A percentile compares a stretch with the other conserved stretches of the same genome.
Conservation (phyloP, 2,329 filamentous ascomycete genomes). For the Dothiorella sarmentorum region DNA sequence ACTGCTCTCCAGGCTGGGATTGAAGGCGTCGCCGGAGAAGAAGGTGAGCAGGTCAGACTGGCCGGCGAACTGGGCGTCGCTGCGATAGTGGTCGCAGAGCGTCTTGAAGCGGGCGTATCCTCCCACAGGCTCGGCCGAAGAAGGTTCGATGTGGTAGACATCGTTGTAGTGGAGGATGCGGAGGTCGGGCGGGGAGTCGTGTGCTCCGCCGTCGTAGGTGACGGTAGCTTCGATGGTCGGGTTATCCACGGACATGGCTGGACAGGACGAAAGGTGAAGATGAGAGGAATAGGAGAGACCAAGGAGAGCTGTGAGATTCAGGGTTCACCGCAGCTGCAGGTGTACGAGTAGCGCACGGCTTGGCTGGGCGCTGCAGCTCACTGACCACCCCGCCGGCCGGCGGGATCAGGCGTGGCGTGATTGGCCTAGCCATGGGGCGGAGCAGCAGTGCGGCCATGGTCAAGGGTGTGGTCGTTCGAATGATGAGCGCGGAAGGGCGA, state of each 20-base stretch:
- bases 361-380: conserved; percentile 10
- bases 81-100: conserved; percentile 70
- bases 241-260: conserved; percentile 14
- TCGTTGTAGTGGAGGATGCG: conserved; percentile 91
- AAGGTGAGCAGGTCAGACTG: conserved; percentile 70
- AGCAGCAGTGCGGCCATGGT: background rate
- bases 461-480: background rate
- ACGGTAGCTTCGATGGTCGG: conserved; percentile 35
- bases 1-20: conserved; percentile 82
- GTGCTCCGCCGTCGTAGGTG: conserved; percentile 42
- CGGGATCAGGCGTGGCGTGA: background rate
- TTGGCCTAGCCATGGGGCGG: background rate
- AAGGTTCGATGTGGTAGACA: conserved; percentile 79
- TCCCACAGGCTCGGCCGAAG: conserved; percentile 76
- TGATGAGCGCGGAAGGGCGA: background rate
- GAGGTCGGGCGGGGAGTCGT: conserved; percentile 60
- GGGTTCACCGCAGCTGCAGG: conserved; percentile 13
- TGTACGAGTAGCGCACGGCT: conserved; percentile 1
- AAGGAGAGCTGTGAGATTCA: conserved; percentile 9
- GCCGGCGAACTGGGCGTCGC: conserved; percentile 56
- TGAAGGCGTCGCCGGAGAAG: conserved; percentile 91
- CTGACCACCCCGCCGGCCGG: background rate
- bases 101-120: conserved; percentile 79
- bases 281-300: background rate
- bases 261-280: background rate